Evolutionary conservation across 805 yeast species (phyloP).

Genomic region (Hanseniaspora osmophila): DNA sequence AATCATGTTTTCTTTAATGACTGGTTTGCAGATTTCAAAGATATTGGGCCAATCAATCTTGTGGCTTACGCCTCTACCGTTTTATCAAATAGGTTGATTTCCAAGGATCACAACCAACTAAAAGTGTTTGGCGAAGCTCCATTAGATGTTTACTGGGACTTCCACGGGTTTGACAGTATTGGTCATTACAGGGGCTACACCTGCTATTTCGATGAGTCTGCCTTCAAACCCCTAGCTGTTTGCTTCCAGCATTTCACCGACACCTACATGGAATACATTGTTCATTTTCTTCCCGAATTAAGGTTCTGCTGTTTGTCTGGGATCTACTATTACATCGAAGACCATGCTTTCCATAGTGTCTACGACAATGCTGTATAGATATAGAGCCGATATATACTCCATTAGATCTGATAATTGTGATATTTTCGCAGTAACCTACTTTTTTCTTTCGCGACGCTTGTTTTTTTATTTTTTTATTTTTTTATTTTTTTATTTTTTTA

Average conservation of each 20-base stretch:
- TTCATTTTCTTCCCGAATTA: conserved; percentile 22
- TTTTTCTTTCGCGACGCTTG: background rate
- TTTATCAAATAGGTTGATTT: conserved; percentile 23
- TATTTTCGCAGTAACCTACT: background rate
- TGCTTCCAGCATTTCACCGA: conserved; percentile 35
- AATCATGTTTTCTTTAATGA: conserved; percentile 46
- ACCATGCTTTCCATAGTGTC: conserved; percentile 10
- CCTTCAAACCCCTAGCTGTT: conserved; percentile 27
- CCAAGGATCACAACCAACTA: conserved; percentile 17
- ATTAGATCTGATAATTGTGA: too few relatives aligned
- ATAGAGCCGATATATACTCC: too few relatives aligned
- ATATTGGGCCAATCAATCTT: conserved; percentile 44
- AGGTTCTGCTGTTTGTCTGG: conserved; percentile 27
- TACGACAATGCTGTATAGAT: conserved; percentile 12
- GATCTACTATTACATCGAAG: conserved; percentile 23
- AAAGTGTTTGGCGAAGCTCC: conserved; percentile 23
- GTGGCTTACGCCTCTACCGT: conserved; percentile 38
- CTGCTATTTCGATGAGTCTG: conserved; percentile 32
- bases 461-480: background rate
- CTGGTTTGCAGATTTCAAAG: conserved; percentile 33
- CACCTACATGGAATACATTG: conserved; percentile 27
- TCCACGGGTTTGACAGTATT: conserved; percentile 33
- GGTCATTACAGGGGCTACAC: conserved; percentile 26
- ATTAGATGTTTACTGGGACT: conserved; percentile 28
- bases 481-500: background rate